Evolutionary conservation across 106 monocot genomes (phyloP), one percentile per base, ranked within the genome.

Genomic region (Hemerocallis citrina): DNA sequence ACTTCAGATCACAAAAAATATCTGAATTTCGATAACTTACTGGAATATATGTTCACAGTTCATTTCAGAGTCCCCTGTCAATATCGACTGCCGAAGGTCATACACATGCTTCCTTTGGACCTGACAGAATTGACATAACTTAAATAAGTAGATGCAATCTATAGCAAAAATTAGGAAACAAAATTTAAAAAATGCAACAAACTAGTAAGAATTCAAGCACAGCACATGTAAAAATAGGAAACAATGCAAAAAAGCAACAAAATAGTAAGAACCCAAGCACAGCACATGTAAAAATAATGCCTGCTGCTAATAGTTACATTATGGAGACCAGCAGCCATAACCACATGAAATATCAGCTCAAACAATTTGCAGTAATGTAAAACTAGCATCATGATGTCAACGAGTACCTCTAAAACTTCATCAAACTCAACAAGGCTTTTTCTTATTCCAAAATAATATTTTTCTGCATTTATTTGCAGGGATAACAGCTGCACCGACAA

Each of bases 341-440:
- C 14, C 21, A n/a, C n/a, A n/a, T n/a, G n/a, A n/a, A n/a, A n/a
- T n/a, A n/a, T n/a, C 20, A 54, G n/a, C n/a, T n/a, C n/a, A n/a
- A n/a, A n/a, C n/a, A n/a, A n/a, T n/a, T n/a, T n/a, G n/a, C n/a
- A n/a, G n/a, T n/a, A n/a, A n/a, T n/a, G n/a, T n/a, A n/a, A n/a
- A n/a, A n/a, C n/a, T n/a, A n/a, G n/a, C n/a, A n/a, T n/a, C n/a
- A n/a, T n/a, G n/a, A n/a, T n/a, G n/a, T n/a, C n/a, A n/a, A n/a
- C 17, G 29, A 57, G 3, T 36, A 85, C 98, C 98, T 98, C 98
- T 35, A 98, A 72, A 33, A 98, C 88, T 80, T 92, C 91, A 75
- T 98, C 98, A 69, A 98, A 98, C 68, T 98, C 98, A 65, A 98
- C 98, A 67, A 98, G 84, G 73, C 88, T 98, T 67, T 92, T 98